A percentile compares a stretch with the other conserved stretches of the same genome.
phyloP scores from a whole-genome alignment of 2,329 filamentous ascomycete species.

The Talaromyces funiculosus region DNA sequence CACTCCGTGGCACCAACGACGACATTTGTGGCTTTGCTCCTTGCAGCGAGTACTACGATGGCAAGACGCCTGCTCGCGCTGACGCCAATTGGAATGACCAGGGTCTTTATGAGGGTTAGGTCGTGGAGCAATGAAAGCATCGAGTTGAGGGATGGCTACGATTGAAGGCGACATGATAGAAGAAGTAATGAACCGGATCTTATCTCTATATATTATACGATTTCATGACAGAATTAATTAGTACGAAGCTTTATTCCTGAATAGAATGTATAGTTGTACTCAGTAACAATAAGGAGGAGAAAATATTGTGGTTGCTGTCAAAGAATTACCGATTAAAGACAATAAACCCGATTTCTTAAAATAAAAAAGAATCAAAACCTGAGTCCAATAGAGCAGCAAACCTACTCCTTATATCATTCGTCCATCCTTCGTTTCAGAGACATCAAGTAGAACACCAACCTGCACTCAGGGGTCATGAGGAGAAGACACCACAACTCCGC shows the following conservation, averaged over 20 bases:
- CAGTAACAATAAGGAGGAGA: neutral
- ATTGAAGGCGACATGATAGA: neutral
- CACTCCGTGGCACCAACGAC: neutral
- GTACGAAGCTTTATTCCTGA: neutral
- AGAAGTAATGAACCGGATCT: neutral
- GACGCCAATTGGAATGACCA: conserved; percentile 1
- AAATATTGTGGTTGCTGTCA: neutral
- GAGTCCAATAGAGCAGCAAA: neutral
- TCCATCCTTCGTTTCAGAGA: neutral
- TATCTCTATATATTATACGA: neutral
- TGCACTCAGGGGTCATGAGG: neutral
- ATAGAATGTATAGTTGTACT: neutral
- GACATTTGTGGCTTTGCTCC: conserved; percentile 1
- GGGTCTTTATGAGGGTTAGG: neutral
- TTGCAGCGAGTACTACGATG: conserved; percentile 5
- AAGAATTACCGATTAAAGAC: neutral
- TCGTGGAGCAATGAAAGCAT: too few species aligned
- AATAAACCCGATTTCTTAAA: neutral
- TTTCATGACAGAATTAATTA: neutral
- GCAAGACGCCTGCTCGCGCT: neutral
- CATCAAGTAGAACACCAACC: neutral
- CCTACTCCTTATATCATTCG: neutral
- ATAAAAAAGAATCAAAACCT: neutral
- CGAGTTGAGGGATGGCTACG: neutral
- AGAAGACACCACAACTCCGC: neutral